phyloP scores from a whole-genome alignment of 768 basidiomycete genomes.

The Boletus vinaceobasis region DNA sequence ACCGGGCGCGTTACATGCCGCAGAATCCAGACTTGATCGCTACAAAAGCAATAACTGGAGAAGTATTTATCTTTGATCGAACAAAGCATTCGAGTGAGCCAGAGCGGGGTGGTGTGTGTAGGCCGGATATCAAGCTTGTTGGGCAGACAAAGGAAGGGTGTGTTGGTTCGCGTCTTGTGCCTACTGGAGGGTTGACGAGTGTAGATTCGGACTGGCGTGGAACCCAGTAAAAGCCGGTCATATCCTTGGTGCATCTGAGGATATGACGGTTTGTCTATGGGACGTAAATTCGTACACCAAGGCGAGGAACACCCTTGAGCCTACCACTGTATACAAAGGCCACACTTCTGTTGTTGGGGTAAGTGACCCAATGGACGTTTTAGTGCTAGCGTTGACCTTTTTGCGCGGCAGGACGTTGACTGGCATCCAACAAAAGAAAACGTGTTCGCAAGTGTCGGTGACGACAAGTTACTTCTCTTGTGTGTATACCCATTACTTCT shows the following conservation, averaged over 20 bases:
- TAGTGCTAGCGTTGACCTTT: not conserved
- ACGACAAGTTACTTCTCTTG: conserved; percentile 94
- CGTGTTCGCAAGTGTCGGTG: conserved; percentile 91
- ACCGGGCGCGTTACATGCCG: conserved; percentile 98
- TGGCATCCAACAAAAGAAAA: conserved; percentile 86
- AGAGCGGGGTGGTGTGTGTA: conserved; percentile 76
- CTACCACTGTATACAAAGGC: conserved; percentile 77
- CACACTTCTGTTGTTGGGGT: conserved; percentile 93
- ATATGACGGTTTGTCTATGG: conserved; percentile 96
- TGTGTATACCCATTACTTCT: conserved; percentile 38
- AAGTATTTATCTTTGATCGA: conserved; percentile 92
- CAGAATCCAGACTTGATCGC: conserved; percentile 97
- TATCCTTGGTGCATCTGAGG: conserved; percentile 89
- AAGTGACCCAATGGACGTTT: conserved; percentile 27
- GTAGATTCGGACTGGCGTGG: conserved; percentile 94
- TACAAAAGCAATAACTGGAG: conserved; percentile 88
- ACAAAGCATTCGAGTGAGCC: conserved; percentile 97
- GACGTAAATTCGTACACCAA: conserved; percentile 89
- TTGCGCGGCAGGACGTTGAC: conserved; percentile 75
- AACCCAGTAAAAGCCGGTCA: conserved; percentile 80
- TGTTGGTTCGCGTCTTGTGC: conserved; percentile 26
- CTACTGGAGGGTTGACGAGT: conserved; percentile 4
- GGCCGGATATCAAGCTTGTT: conserved; percentile 85
- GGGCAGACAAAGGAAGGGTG: conserved; percentile 95
- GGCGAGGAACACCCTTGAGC: conserved; percentile 75